Base-by-base conservation (phyloP, 768 basidiomycete species). In the Polyporus arcularius region DNA sequence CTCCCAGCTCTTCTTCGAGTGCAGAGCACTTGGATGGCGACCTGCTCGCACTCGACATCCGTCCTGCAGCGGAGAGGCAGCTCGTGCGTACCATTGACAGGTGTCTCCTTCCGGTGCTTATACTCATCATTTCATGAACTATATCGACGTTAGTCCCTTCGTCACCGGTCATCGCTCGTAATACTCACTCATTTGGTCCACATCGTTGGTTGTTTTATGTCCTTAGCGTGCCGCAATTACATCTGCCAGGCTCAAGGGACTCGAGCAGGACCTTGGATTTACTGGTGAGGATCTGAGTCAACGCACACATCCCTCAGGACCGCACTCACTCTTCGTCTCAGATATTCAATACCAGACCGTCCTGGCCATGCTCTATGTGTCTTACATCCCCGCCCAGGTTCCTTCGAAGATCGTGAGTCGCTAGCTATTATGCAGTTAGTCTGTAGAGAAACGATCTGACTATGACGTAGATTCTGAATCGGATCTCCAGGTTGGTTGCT, bases 111-210 rank as follows among this genome's bases (percentile, higher is more conserved):
- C 84, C 84, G 0, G 82, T 82, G 0, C 79, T 88, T 41, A 73
- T 85, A n/a, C 54, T 86, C 53, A 84, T 88, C 39, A 74, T 63
- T 79, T 88, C 60, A 82, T 87, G 82, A 88, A 88, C 63, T 86
- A 85, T 63, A 86, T 88, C 60, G 86, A 87, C 70, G 86, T 87
- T 60, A 61, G 73, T 66, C 65, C 35, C 35, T 72, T 73, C 42
- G 70, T 14, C 21, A 10, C 12, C 46, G 6, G 9, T 10, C 46
- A 15, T 5, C 28, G 21, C 10, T 30, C 4, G 10, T 18, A 15
- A 4, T 28, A 7, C 21, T 26, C 16, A 48, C 12, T 21, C 15
- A 50, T 48, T 30, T 32, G 26, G 8, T 14, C 18, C 16, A 32
- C 43, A 43, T 35, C 35, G 35, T 35, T 35, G 35, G 35, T 11